Conservation (phyloP, 1,139 yeast species). For the Diutina sp. region DNA sequence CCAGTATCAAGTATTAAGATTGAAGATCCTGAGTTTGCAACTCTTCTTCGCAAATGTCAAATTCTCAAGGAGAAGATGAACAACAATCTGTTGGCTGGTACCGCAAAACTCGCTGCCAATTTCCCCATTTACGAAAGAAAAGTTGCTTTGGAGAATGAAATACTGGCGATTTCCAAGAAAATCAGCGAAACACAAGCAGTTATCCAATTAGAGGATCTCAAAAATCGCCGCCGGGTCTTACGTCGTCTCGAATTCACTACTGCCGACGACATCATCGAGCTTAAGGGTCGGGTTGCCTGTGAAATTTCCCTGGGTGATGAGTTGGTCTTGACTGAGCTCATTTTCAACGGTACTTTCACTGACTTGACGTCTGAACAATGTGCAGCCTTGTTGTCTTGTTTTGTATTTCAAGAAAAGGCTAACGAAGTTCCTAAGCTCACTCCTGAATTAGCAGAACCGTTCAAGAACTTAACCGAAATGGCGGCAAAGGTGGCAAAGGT, state of each 20-base stretch:
- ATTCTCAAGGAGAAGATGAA: conserved; percentile 65
- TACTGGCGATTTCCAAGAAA: conserved; percentile 47
- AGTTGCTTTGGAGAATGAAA: conserved; percentile 46
- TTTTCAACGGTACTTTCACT: conserved; percentile 89
- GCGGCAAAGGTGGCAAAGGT: conserved; percentile 84
- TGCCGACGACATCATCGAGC: conserved; percentile 72
- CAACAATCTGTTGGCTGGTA: conserved; percentile 57
- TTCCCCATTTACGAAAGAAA: conserved; percentile 57
- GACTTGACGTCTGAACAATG: conserved; percentile 81
- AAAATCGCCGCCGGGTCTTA: conserved; percentile 82
- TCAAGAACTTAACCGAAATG: conserved; percentile 77
- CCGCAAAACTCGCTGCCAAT: conserved; percentile 47
- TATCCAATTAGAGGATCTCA: conserved; percentile 85
- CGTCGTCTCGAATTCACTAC: conserved; percentile 77
- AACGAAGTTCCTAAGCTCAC: conserved; percentile 77
- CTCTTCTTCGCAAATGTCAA: conserved; percentile 61
- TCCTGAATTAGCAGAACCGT: conserved; percentile 83
- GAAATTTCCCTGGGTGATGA: conserved; percentile 96
- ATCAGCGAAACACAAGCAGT: conserved; percentile 81
- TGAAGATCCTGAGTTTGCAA: conserved; percentile 61
- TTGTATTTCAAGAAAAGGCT: conserved; percentile 93
- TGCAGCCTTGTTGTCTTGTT: conserved; percentile 85
- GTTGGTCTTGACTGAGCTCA: conserved; percentile 65
- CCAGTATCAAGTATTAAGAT: conserved; percentile 91
- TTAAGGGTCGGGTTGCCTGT: conserved; percentile 95